Evolutionary conservation across 345 rosid species (phyloP).

Genomic region (Atalantia buxifolia): DNA sequence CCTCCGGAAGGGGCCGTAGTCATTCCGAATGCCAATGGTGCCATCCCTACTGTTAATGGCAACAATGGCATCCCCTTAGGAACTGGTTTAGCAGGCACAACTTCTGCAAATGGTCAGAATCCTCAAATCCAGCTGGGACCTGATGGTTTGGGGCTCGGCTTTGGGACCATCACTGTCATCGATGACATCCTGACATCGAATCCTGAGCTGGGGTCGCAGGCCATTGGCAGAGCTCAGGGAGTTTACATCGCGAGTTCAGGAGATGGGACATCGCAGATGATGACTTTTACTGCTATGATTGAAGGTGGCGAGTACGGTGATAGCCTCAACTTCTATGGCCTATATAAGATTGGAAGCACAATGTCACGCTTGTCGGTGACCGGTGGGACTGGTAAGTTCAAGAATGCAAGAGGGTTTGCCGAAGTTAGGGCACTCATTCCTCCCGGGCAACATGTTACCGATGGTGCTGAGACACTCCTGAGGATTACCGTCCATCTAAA

Average conservation of each 20-base stretch:
- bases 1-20: constrained; percentile 39
- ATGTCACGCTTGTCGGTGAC: constrained; percentile 44
- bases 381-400: constrained; percentile 49
- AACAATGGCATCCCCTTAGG: constrained; percentile 49
- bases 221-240: constrained; percentile 50
- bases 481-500: constrained; percentile 43
- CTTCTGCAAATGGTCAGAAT: constrained; percentile 26
- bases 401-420: constrained; percentile 41
- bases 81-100: constrained; percentile 47
- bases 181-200: constrained; percentile 46
- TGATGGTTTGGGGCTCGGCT: constrained; percentile 52
- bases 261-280: constrained; percentile 51
- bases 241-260: constrained; percentile 46
- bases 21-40: constrained; percentile 57
- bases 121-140: constrained; percentile 45
- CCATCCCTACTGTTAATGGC: constrained; percentile 47
- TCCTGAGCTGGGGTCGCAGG: constrained; percentile 43
- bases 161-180: constrained; percentile 56
- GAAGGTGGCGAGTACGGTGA: constrained; percentile 60
- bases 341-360: constrained; percentile 39
- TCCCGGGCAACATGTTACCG: constrained; percentile 31
- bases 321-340: constrained; percentile 46
- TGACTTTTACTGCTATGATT: constrained; percentile 48
- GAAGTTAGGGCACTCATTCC: constrained; percentile 45
- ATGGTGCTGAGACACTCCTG: constrained; percentile 47